Evolutionary conservation across 108 stramenopile species (phyloP).

Genomic region (Skeletonema potamos): DNA sequence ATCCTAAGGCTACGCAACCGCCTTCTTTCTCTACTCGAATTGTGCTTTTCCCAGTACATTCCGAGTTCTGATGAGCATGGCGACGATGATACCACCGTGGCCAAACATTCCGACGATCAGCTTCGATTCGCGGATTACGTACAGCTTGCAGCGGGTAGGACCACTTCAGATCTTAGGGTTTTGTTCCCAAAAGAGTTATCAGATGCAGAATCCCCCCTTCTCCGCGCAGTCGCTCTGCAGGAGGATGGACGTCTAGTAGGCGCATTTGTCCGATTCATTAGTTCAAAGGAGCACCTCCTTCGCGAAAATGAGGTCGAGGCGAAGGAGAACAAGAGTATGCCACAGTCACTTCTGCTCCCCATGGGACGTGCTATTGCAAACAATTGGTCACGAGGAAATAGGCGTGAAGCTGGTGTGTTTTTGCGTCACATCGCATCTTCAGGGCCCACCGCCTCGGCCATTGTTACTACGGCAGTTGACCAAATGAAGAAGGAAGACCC

Average conservation of each 20-base stretch:
- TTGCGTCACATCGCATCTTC: slow-evolving; percentile 63
- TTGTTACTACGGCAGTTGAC: slow-evolving; percentile 46
- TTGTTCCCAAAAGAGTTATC: slow-evolving; percentile 70
- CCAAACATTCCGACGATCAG: slow-evolving; percentile 57
- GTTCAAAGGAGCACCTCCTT: slow-evolving; percentile 49
- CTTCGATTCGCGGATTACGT: slow-evolving; percentile 55
- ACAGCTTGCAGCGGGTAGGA: slow-evolving; percentile 50
- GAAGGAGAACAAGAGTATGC: slow-evolving; percentile 23
- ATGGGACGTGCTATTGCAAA: slow-evolving; percentile 56
- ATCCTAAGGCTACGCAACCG: slow-evolving; percentile 61
- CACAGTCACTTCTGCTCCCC: slow-evolving; percentile 57
- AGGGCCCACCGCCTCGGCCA: slow-evolving; percentile 47
- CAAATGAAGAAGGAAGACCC: slow-evolving; percentile 70
- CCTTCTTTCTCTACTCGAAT: slow-evolving; percentile 55
- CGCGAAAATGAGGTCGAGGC: slow-evolving; percentile 18
- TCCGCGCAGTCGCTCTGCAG: slow-evolving; percentile 59
- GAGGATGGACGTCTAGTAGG: slow-evolving; percentile 67
- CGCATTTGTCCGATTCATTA: slow-evolving; percentile 66
- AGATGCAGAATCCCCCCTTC: slow-evolving; percentile 53
- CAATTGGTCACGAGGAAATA: slow-evolving; percentile 75
- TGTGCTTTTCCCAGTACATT: slow-evolving; percentile 72
- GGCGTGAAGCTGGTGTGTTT: slow-evolving; percentile 80
- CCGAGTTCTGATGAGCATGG: slow-evolving; percentile 16
- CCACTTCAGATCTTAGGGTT: slow-evolving; percentile 64
- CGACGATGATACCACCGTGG: slow-evolving; percentile 47